phyloP scores from a whole-genome alignment of 2,329 filamentous ascomycete species.

The Coniochaeta hoffmannii region DNA sequence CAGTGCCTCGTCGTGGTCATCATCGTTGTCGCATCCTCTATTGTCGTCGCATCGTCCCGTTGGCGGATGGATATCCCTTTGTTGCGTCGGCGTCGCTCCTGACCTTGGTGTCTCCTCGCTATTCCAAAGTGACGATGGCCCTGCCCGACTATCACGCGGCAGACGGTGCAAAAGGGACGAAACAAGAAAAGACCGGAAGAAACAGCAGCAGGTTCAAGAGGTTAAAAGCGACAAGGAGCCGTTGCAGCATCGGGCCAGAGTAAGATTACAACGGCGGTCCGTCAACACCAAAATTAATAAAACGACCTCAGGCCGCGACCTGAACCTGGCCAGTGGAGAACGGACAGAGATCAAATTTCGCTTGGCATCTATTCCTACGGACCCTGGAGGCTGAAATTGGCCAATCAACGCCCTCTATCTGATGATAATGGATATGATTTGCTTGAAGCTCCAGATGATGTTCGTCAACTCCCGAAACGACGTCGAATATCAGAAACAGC shows the following conservation, averaged over 20 bases:
- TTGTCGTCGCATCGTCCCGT: background rate
- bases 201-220: background rate
- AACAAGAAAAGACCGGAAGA: background rate
- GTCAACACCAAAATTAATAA: background rate
- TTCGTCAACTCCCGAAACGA: background rate
- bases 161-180: background rate
- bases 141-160: background rate
- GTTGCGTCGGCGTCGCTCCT: background rate
- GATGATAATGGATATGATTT: slow-evolving; percentile 1
- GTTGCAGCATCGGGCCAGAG: background rate
- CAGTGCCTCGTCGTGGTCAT: background rate
- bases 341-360: slow-evolving; percentile 2
- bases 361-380: slow-evolving; percentile 4
- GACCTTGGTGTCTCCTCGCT: background rate
- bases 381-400: background rate
- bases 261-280: slow-evolving; percentile 1
- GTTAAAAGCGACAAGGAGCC: background rate
- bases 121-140: background rate
- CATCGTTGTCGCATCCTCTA: background rate
- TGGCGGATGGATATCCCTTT: background rate
- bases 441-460: slow-evolving; percentile 1
- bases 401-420: background rate
- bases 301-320: background rate
- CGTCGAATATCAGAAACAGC: background rate
- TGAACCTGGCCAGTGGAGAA: slow-evolving; percentile 1